Evolutionary conservation across 2,329 filamentous ascomycete species (phyloP), one percentile per base, ranked within the genome.

Genomic region (Graphiopsis chlorocephala): DNA sequence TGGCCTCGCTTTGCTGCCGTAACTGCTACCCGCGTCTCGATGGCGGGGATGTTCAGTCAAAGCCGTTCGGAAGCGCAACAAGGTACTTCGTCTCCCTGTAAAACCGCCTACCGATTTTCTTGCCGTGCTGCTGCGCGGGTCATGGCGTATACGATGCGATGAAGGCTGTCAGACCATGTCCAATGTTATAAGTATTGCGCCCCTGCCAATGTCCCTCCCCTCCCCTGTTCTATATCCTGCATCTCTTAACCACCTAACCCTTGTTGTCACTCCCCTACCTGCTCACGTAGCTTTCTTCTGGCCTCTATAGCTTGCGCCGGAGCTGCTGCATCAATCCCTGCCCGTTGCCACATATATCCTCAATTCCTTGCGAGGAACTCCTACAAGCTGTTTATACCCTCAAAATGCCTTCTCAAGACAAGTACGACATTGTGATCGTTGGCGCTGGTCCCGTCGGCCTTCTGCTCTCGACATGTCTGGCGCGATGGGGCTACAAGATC

Each of bases 401-500:
- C 60, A 31, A 20, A 28, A 62, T 62, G 60, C 10, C 60, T 53
- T 55, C 60, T 28, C 33, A 53, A 55, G 81, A 85, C 64, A 83
- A 80, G 62, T 89, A 87, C 78, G 88, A 90, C 72, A 85, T 85
- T 59, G 92, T 97, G 71, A 93, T 97, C 70, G 85, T 97, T 63
- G 93, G 93, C 68, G 93, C 93, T 64, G 93, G 93, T 17, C 93
- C 93, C 4, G 92, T 93, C 47, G 93, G 93, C 63, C 85, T 97
- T 65, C 88, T 96, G 79, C 85, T 97, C 26, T 95, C 92, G 10
- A 93, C 93, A 31, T 94, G 91, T 75, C 85, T 97, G 67, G 91
- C 92, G 66, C 85, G 93, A 81, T 97, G 93, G 92, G 93, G 93
- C 23, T 97, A 97, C 83, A 92, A 88, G 77, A 92, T 97, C 78